Percentiles rank a stretch among this genome's conserved stretches.
Conservation (phyloP, 2,329 filamentous ascomycete species). For the Ophiocordyceps camponoti-floridani region DNA sequence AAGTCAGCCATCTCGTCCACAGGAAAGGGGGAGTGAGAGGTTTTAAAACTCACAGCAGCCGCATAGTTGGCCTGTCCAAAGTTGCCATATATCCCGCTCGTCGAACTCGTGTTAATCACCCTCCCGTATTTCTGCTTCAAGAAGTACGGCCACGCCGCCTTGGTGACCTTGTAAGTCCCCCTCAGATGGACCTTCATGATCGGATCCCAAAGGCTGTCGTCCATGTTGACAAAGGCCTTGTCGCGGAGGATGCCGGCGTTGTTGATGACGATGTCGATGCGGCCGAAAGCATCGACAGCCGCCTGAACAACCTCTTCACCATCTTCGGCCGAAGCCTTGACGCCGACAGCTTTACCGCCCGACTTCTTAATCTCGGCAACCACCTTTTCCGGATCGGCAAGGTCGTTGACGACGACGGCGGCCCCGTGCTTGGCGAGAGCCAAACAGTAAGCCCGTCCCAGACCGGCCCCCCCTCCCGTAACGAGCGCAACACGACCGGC, state of each 20-base stretch:
- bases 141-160: conserved; percentile 95
- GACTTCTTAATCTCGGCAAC: conserved; percentile 83
- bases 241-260: conserved; percentile 95
- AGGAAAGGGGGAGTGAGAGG: no score
- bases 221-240: conserved; percentile 97
- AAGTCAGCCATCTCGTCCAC: not conserved
- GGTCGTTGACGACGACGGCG: conserved; percentile 82
- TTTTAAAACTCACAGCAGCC: conserved; percentile 51
- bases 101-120: conserved; percentile 91
- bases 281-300: conserved; percentile 83
- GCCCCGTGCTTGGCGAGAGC: conserved; percentile 75
- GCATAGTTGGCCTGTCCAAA: conserved; percentile 98
- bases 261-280: conserved; percentile 91
- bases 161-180: conserved; percentile 91
- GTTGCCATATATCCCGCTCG: conserved; percentile 96
- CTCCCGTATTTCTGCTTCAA: conserved; percentile 98
- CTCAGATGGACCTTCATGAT: conserved; percentile 85
- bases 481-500: conserved; percentile 71
- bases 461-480: conserved; percentile 76
- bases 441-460: conserved; percentile 79
- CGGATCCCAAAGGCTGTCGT: conserved; percentile 79
- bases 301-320: conserved; percentile 82
- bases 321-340: conserved; percentile 87
- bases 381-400: conserved; percentile 79
- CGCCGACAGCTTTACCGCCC: conserved; percentile 78